Conservation (phyloP, 257 asterid species). For the Jacaranda mimosifolia region DNA sequence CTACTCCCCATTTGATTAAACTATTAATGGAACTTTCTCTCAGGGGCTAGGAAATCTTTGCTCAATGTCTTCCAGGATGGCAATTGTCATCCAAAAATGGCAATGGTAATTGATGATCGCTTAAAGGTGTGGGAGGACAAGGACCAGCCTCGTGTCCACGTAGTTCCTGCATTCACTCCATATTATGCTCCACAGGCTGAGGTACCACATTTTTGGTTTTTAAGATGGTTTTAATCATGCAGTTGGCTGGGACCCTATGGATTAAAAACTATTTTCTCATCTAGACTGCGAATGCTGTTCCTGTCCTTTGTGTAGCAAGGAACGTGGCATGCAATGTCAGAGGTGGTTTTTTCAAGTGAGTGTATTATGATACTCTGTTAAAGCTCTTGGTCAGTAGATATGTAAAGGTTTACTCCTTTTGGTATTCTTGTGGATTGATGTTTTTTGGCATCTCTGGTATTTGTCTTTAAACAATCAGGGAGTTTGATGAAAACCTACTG, state of each 20-base stretch:
- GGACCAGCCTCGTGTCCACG: conserved; percentile 98
- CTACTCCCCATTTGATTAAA: conserved; percentile 6
- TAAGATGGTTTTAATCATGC: conserved; percentile 30
- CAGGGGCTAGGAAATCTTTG: conserved; percentile 93
- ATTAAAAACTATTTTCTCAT: conserved; percentile 26
- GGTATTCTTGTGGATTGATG: conserved; percentile 24
- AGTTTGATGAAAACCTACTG: conserved; percentile 79
- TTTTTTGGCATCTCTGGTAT: conserved; percentile 20
- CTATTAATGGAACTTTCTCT: conserved; percentile 7
- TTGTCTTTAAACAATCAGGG: conserved; percentile 53
- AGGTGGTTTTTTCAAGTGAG: conserved; percentile 95
- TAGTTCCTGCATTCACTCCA: conserved; percentile 96
- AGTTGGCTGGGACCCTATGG: conserved; percentile 7
- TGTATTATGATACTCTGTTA: conserved; percentile 33
- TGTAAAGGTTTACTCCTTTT: background rate
- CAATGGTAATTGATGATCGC: conserved; percentile 99
- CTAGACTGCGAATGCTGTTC: conserved; percentile 88
- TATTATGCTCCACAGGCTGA: conserved; percentile 99
- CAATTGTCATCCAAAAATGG: conserved; percentile 93
- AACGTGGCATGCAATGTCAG: conserved; percentile 99
- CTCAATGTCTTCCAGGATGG: conserved; percentile 90
- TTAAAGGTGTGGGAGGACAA: conserved; percentile 97
- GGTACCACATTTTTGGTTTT: conserved; percentile 54
- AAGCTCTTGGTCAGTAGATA: conserved; percentile 27
- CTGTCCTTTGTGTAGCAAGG: conserved; percentile 97